A percentile compares a stretch with the other conserved stretches of the same genome.
These are phyloP conservation scores for Geranium brycei DNA, from an alignment of 345 rosid species.

Conservation along the genomic window DNA sequence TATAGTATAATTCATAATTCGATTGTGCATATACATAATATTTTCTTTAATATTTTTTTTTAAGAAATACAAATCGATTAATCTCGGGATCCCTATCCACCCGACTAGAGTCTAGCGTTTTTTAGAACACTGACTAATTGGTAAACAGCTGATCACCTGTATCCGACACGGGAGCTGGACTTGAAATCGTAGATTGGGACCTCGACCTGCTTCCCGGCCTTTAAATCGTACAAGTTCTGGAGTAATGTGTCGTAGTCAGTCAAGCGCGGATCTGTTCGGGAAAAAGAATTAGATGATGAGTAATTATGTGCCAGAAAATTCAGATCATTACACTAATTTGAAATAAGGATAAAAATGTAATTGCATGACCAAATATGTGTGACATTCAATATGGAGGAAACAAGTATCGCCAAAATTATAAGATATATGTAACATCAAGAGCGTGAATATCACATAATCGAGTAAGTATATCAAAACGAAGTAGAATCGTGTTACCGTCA, in stretches of 20 bases:
- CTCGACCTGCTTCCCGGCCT: conserved; percentile 60
- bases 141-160: conserved; percentile 36
- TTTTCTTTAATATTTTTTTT: too few relatives aligned
- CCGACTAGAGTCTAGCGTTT: too few relatives aligned
- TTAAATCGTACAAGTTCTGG: conserved; percentile 63
- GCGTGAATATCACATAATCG: background rate
- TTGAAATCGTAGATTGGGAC: conserved; percentile 95
- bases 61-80: too few relatives aligned
- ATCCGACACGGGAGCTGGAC: conserved; percentile 81
- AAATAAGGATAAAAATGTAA: background rate
- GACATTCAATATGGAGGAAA: too few relatives aligned
- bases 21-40: too few relatives aligned
- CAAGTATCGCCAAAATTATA: too few relatives aligned
- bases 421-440: background rate
- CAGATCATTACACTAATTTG: background rate
- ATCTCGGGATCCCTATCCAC: too few relatives aligned
- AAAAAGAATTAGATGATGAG: background rate
- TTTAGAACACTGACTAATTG: too few relatives aligned
- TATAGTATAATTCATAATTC: too few relatives aligned
- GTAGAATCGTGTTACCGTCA: conserved; percentile 38
- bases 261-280: conserved; percentile 73
- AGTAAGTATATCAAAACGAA: background rate
- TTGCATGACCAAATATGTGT: too few relatives aligned
- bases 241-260: conserved; percentile 91
- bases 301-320: background rate